phyloP scores from a whole-genome alignment of 1,284 basidiomycete species.

The Sutorius eximius region DNA sequence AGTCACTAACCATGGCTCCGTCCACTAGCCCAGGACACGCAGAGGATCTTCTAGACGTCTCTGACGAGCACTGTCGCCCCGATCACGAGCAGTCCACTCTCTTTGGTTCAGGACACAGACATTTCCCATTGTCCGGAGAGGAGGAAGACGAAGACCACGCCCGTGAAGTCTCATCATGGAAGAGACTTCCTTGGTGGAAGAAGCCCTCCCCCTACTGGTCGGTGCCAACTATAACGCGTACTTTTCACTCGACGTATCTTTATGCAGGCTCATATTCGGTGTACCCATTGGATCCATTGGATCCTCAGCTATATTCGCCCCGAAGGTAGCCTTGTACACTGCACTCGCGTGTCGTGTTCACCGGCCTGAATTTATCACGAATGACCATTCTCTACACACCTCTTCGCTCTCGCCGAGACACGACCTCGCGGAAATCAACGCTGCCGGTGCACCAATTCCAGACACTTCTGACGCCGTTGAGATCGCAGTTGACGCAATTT shows the following conservation, averaged over 20 bases:
- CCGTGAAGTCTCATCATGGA: slow-evolving; percentile 31
- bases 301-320: slow-evolving; percentile 56
- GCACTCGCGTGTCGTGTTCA: slow-evolving; percentile 53
- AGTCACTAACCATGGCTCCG: slow-evolving; percentile 11
- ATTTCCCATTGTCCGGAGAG: slow-evolving; percentile 11
- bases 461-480: background rate
- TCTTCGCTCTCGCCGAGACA: background rate
- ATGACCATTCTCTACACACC: background rate
- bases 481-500: background rate
- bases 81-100: slow-evolving; percentile 40
- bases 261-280: slow-evolving; percentile 49
- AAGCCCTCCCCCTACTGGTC: slow-evolving; percentile 69
- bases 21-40: background rate
- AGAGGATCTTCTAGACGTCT: slow-evolving; percentile 33
- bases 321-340: slow-evolving; percentile 65
- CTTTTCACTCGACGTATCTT: background rate
- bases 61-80: slow-evolving; percentile 39
- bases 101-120: slow-evolving; percentile 26
- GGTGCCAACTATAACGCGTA: slow-evolving; percentile 23
- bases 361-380: slow-evolving; percentile 48
- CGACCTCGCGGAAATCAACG: background rate
- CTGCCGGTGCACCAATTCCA: background rate
- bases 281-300: slow-evolving; percentile 56
- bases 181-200: slow-evolving; percentile 63
- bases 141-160: slow-evolving; percentile 30